Evolutionary conservation across 306 rosid species (phyloP), one percentile per base, ranked within the genome.

Genomic region (Oxytropis ochrocephala): DNA sequence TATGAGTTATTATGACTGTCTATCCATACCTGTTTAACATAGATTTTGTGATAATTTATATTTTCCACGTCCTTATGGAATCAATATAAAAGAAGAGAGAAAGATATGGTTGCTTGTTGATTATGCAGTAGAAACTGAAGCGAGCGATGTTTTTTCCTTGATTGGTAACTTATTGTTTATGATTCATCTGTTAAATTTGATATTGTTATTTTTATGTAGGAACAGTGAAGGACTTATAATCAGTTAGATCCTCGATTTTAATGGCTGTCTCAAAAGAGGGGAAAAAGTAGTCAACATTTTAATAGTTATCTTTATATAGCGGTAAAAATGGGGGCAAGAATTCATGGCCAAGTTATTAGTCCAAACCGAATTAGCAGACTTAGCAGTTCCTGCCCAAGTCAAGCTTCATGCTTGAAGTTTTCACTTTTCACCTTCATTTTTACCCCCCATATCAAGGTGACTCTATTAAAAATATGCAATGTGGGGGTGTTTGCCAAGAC

Each of bases 101-200:
- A 8, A 11, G 7, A 35, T 8, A 5, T 33, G 11, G 16, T 8
- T 64, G 65, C 57, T 36, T 2, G 11, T 42, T 53, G 48, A 42
- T 60, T 52, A 43, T 32, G 12, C 43, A 5, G 24, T 11, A n/a
- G 43, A n/a, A 50, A 11, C 57, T 5, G 58, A 29, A 60, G 24
- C 75, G 39, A 36, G 42, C 12, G 35, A 76, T 50, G 57, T 59
- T 60, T 16, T 29, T 46, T 55, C 62, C 18, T 39, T 67, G 75
- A 38, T 49, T 60, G 35, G 63, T 27, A 36, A 58, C 13, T 43
- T 41, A 54, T 36, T 75, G 47, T 13, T 14, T 21, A 33, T n/a
- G 50, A 48, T 59, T 48, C 24, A 14, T 24, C 38, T 11, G 43
- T 11, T 14, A 18, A 32, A 69, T 27, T 43, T 59, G 58, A 38